Base-by-base conservation (phyloP, 2,329 filamentous ascomycete species). In the Fonsecaea nubica region DNA sequence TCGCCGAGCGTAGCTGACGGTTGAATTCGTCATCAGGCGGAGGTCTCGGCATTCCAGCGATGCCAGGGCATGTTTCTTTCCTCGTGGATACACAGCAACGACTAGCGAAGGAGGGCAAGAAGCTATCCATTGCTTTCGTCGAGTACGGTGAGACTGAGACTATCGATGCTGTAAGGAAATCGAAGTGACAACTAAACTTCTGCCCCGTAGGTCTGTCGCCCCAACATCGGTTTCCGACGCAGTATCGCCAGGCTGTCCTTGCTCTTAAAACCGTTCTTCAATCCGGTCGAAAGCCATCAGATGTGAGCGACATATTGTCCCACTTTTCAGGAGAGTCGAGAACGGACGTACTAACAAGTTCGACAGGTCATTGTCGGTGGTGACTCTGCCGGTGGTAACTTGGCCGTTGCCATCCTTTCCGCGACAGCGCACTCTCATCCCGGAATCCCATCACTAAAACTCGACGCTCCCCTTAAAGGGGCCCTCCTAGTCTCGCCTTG, bases 311-410 rank as follows among this genome's bases (percentile, higher is more conserved):
- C 18, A n/a, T 42, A n/a, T 50, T 42, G 21, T 50, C 45, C 9
- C 3, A 12, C 45, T 1, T 13, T 5, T 1, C 25, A 50, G 45
- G 45, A 10, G 12, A 30, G 9, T 10, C 25, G 18, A 4, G 45
- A 15, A 50, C 21, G 5, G 1, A 4, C 45, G 3, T 36, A 25
- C 48, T 36, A 25, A 40, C 45, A 15, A 60, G 25, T 10, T 13
- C 33, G 7, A 40, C n/a, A 70, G 58, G 52, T 71, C 15, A 38
- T 68, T 18, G 36, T 71, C 45, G 67, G 60, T 3, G 69, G 69
- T 13, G 69, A 71, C 54, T 66, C 60, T 4, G 58, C 58, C 7
- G 69, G 69, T 6, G 69, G 50, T 4, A 67, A 69, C 63, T 45
- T 69, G 10, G 48, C 63, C 8, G 42, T 71, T 7, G 25, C 48